Conservation (phyloP, 257 asterid genomes). For the Solanum tacnaense region DNA sequence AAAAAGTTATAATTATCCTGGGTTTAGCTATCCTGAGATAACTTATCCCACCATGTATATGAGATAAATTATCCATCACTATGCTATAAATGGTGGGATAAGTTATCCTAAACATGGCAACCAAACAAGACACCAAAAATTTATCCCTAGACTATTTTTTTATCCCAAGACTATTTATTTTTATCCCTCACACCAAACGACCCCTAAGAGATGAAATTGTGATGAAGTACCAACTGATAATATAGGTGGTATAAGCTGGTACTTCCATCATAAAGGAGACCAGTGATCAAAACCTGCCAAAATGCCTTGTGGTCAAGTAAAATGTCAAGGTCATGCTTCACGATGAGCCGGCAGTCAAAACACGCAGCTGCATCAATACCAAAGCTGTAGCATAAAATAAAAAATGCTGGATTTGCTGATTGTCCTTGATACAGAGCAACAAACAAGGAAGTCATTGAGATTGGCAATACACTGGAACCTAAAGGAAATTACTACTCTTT, state of each 20-base stretch:
- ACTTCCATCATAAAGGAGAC: neutral
- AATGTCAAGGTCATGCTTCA: neutral
- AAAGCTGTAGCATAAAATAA: neutral
- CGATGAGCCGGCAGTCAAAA: neutral
- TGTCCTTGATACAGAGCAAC: neutral
- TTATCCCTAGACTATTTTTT: neutral
- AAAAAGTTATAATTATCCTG: no score
- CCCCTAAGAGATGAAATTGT: neutral
- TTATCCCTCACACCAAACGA: neutral
- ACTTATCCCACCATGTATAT: neutral
- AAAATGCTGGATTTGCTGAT: neutral
- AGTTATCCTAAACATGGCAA: neutral
- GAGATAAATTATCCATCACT: neutral
- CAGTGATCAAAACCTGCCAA: neutral
- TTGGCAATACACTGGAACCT: neutral
- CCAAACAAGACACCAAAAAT: neutral
- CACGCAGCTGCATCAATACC: neutral
- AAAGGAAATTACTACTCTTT: neutral
- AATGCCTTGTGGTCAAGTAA: neutral
- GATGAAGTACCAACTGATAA: neutral
- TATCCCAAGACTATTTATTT: neutral
- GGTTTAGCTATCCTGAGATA: neutral
- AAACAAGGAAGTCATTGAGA: neutral
- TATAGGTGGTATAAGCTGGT: neutral
- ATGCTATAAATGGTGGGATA: neutral